Base-by-base conservation (phyloP, 2,329 filamentous ascomycete genomes). In the Microsporum ferrugineum region DNA sequence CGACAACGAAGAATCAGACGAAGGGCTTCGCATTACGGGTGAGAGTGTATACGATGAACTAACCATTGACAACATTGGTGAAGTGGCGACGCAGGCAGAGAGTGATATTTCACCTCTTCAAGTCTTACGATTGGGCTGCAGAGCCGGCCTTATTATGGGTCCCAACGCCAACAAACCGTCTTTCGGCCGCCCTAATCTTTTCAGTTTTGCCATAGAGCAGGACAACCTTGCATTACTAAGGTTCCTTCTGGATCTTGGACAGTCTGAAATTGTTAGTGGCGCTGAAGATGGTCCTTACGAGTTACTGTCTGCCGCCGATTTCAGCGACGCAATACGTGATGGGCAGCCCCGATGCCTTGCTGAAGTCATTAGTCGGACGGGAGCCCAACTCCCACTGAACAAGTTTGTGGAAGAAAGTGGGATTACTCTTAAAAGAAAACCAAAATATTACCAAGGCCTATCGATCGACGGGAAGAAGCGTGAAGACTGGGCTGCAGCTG, bases 1-100 rank as follows among this genome's bases (percentile, higher is more conserved):
- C 27, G 51, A 56, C 12, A 23, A 17, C n/a, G 58, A 49, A 49
- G 43, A 2, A 10, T 41, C 43, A 23, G 58, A 29, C 12, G 27
- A 57, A 14, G 39, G 39, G 5, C 36, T 61, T 23, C 29, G 12
- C 17, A 41, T 45, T 33, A 57, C 36, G 34, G 47, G 12, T 29
- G 56, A 61, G 29, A 17, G 39, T 34, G 27, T 31, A 5, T 14
- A n/a, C 49, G 51, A 59, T 60, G 60, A 60, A 36, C 7, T 29
- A 5, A 94, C 89, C 0, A 81, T 92, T 59, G 87, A 94, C 14
- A 84, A 89, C 66, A 79, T 94, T 61, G 87, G 87, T 0, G 82
- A 88, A 65, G 78, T 88, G 2, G 83, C 82, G 0, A 85, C 82
- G 68, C 79, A 86, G 60, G 86, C 90, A 62, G 85, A 88, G 69